Evolutionary conservation across 2,329 filamentous ascomycete genomes (phyloP).

Genomic region (Aspergillus nomiae): DNA sequence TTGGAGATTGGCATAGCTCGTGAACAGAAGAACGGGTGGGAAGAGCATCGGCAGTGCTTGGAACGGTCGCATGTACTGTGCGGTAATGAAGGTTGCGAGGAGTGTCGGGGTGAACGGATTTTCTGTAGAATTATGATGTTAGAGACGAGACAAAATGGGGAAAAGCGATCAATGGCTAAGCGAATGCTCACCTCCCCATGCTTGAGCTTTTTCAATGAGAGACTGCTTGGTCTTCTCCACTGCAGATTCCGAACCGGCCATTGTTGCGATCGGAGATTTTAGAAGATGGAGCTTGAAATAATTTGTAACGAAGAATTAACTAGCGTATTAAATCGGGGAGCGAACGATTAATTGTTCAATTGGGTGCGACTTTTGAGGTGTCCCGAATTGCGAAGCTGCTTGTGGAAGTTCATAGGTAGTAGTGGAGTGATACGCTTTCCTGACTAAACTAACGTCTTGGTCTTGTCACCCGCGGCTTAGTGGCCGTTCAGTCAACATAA

Average conservation of each 20-base stretch:
- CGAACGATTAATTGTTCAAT: too few species aligned
- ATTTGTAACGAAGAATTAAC: background rate
- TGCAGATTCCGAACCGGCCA: slow-evolving; percentile 30
- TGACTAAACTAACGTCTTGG: slow-evolving; percentile 17
- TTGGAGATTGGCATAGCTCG: slow-evolving; percentile 65
- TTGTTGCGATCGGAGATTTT: slow-evolving; percentile 15
- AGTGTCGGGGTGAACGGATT: slow-evolving; percentile 65
- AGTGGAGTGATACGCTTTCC: background rate
- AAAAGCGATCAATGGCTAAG: slow-evolving; percentile 8
- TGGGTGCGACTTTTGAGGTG: background rate
- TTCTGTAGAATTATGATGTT: slow-evolving; percentile 46
- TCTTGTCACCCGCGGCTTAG: slow-evolving; percentile 20
- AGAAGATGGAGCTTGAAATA: background rate
- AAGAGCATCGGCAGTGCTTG: slow-evolving; percentile 68
- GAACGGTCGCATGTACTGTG: slow-evolving; percentile 68
- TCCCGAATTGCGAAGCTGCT: background rate
- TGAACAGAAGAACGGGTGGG: slow-evolving; percentile 66
- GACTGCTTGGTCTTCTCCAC: slow-evolving; percentile 41
- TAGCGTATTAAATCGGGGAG: background rate
- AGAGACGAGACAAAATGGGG: background rate
- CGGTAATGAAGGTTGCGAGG: slow-evolving; percentile 66
- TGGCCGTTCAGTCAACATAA: slow-evolving; percentile 16
- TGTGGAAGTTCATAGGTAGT: background rate
- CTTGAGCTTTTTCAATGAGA: slow-evolving; percentile 39
- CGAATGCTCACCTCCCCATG: slow-evolving; percentile 45